Evolutionary conservation across 345 rosid genomes (phyloP).

Genomic region (Hibiscus mutabilis): DNA sequence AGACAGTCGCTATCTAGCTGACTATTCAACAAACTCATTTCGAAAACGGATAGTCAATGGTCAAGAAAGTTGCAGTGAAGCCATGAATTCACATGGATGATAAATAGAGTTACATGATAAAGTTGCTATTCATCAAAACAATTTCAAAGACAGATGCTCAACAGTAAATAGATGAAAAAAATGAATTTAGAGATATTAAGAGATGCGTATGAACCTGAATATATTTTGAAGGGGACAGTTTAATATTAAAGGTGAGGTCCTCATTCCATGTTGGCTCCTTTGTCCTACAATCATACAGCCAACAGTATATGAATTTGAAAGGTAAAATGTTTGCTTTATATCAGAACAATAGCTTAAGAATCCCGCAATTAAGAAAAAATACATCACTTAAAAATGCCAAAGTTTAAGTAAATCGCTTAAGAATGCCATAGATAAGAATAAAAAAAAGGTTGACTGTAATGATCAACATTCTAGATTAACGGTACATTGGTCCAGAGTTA

Average conservation of each 20-base stretch:
- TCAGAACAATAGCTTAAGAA: neutral
- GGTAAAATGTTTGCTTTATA: neutral
- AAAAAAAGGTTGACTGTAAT: neutral
- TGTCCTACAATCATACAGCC: conserved; percentile 44
- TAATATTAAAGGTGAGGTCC: conserved; percentile 61
- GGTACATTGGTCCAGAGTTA: neutral
- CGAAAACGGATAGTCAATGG: neutral
- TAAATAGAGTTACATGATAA: neutral
- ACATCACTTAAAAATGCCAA: neutral
- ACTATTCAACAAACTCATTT: neutral
- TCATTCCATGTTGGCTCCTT: conserved; percentile 86
- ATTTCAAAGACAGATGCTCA: neutral
- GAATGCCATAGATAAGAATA: too few species aligned
- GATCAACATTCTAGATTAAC: neutral
- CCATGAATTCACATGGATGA: neutral
- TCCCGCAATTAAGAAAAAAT: neutral
- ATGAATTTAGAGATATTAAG: neutral
- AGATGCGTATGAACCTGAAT: conserved; percentile 53
- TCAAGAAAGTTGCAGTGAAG: neutral
- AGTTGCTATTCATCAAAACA: neutral
- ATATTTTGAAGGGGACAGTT: conserved; percentile 43
- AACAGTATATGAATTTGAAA: neutral
- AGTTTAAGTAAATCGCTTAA: too few species aligned
- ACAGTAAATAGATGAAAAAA: neutral
- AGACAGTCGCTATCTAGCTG: neutral